Conservation (phyloP, 176 grass and related monocot species). For the Oropetium thomaeum region DNA sequence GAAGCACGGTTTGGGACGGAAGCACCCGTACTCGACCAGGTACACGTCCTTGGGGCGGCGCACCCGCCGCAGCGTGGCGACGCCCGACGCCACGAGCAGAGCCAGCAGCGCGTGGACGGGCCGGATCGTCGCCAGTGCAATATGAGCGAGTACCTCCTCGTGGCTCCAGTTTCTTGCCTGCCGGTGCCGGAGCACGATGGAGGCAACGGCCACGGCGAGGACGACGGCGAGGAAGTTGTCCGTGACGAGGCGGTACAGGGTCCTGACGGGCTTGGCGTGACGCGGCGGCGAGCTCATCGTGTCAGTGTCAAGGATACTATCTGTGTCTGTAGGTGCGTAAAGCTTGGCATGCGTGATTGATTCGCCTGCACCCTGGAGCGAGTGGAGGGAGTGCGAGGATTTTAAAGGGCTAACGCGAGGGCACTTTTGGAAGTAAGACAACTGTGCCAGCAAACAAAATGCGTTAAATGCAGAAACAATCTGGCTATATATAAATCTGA, state of each 20-base stretch:
- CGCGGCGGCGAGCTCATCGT: neutral
- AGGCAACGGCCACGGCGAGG: neutral
- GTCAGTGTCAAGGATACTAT: neutral
- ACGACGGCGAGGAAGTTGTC: slow-evolving; percentile 23
- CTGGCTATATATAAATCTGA: too few relatives aligned
- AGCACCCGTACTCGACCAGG: slow-evolving; percentile 61
- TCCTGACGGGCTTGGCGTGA: neutral
- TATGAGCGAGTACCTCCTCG: neutral
- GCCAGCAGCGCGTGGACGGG: neutral
- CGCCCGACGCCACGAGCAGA: neutral
- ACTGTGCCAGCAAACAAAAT: neutral
- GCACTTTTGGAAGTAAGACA: neutral
- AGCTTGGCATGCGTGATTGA: neutral
- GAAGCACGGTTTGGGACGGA: slow-evolving; percentile 26
- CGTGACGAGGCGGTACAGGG: slow-evolving; percentile 12
- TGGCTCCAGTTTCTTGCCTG: neutral
- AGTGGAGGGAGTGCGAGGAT: neutral
- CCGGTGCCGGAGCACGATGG: neutral
- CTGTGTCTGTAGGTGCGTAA: neutral
- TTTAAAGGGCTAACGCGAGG: neutral
- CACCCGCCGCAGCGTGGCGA: slow-evolving; percentile 6
- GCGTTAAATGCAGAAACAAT: slow-evolving; percentile 4
- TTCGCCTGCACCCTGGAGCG: neutral
- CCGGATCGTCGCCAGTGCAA: neutral
- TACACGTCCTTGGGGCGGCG: slow-evolving; percentile 28